A percentile compares a stretch with the other conserved stretches of the same genome.
Conservation (phyloP, 1,284 basidiomycete species). For the Schizophyllum amplum region DNA sequence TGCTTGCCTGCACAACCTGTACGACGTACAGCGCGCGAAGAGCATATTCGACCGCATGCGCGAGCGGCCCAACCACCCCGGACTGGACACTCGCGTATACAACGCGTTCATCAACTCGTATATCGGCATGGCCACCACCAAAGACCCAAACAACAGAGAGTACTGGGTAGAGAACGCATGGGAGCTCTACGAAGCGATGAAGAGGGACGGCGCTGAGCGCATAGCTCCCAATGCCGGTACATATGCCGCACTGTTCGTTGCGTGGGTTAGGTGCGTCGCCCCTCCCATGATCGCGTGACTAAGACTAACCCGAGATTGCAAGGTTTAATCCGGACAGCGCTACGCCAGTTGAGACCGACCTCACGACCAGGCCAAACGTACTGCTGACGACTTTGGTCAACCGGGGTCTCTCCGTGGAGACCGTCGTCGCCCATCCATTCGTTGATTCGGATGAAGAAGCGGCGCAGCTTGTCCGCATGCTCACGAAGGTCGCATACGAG, state of each 20-base stretch:
- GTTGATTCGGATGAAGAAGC: conserved; percentile 48
- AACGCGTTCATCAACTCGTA: conserved; percentile 57
- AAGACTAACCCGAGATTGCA: conserved; percentile 3
- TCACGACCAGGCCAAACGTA: conserved; percentile 10
- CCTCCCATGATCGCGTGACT: background rate
- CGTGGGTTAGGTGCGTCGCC: conserved; percentile 41
- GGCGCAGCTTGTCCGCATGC: conserved; percentile 28
- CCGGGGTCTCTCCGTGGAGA: conserved; percentile 41
- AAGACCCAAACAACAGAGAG: conserved; percentile 31
- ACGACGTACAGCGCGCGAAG: conserved; percentile 66
- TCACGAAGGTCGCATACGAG: background rate
- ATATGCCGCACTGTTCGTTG: conserved; percentile 59
- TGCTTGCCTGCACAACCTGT: conserved; percentile 65
- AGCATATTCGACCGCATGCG: conserved; percentile 58
- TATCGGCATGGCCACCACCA: conserved; percentile 43
- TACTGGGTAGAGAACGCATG: conserved; percentile 55
- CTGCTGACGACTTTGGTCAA: conserved; percentile 43
- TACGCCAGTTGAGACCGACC: conserved; percentile 10
- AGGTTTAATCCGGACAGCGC: conserved; percentile 32
- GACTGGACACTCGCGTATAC: conserved; percentile 41
- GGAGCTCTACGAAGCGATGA: conserved; percentile 49
- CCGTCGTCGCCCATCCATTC: conserved; percentile 50
- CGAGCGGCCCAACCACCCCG: conserved; percentile 31
- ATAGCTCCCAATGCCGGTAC: conserved; percentile 47
- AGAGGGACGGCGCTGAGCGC: conserved; percentile 35